Percentiles rank a stretch among this genome's conserved stretches.
Evolutionary conservation across 2,329 filamentous ascomycete genomes (phyloP).

Genomic region (Apiospora kogelbergensis): DNA sequence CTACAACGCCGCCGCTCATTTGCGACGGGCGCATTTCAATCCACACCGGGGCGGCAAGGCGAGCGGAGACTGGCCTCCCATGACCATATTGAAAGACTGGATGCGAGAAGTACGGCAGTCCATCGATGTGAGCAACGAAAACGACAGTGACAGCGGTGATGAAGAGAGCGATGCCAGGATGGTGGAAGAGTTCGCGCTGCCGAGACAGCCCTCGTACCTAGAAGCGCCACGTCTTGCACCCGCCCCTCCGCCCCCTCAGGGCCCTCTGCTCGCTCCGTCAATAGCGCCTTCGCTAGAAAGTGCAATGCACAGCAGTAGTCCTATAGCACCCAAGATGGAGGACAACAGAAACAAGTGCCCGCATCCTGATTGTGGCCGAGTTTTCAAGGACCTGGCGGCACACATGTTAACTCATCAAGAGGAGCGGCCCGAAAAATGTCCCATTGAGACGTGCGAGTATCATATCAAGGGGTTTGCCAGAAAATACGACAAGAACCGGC

Average conservation of each 20-base stretch:
- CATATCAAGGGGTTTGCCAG: slow-evolving; percentile 88
- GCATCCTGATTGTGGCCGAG: slow-evolving; percentile 78
- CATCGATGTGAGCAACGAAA: slow-evolving; percentile 40
- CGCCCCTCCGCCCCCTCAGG: slow-evolving; percentile 28
- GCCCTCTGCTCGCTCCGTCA: slow-evolving; percentile 30
- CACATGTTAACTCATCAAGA: slow-evolving; percentile 94
- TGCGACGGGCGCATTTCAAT: slow-evolving; percentile 57
- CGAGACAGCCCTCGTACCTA: slow-evolving; percentile 29
- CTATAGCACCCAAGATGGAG: slow-evolving; percentile 30
- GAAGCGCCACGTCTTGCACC: slow-evolving; percentile 34
- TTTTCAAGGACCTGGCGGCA: slow-evolving; percentile 89
- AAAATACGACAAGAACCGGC: slow-evolving; percentile 95
- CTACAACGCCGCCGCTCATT: slow-evolving; percentile 59
- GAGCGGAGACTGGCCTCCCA: slow-evolving; percentile 59
- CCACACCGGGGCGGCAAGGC: slow-evolving; percentile 56
- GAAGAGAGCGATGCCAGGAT: slow-evolving; percentile 46
- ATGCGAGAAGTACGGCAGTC: slow-evolving; percentile 59
- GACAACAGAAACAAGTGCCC: slow-evolving; percentile 61
- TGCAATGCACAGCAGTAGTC: slow-evolving; percentile 33
- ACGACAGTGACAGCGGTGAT: slow-evolving; percentile 51
- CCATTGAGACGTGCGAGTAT: slow-evolving; percentile 89
- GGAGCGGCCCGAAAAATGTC: slow-evolving; percentile 91
- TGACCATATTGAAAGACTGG: slow-evolving; percentile 59
- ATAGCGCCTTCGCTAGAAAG: slow-evolving; percentile 32
- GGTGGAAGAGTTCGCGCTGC: slow-evolving; percentile 50